phyloP scores from a whole-genome alignment of 2,329 filamentous ascomycete genomes.

The Penicillium freii region DNA sequence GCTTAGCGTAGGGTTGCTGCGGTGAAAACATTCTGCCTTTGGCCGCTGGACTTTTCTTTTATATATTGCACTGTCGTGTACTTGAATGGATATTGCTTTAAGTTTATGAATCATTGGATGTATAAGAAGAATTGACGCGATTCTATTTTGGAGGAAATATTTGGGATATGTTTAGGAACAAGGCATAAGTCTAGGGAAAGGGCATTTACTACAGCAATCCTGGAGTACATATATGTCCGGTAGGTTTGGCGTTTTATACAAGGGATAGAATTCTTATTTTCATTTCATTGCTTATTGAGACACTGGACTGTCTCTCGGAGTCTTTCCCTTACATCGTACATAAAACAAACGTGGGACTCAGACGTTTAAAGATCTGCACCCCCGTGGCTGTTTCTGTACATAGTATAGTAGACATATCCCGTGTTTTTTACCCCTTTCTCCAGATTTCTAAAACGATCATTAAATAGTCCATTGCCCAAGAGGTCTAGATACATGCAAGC shows the following conservation, averaged over 20 bases:
- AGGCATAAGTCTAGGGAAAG: background rate
- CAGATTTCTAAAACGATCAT: background rate
- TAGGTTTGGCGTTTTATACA: background rate
- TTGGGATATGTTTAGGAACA: too few species aligned
- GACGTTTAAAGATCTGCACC: background rate
- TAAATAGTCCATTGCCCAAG: background rate
- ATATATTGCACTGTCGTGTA: background rate
- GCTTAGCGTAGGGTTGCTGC: constrained; percentile 30
- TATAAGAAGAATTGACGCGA: background rate
- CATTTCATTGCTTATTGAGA: background rate
- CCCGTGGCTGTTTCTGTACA: background rate
- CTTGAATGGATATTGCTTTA: background rate
- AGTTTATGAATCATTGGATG: too few species aligned
- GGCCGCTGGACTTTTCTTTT: background rate
- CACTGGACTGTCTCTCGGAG: background rate
- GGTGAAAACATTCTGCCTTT: constrained; percentile 14
- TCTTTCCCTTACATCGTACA: background rate
- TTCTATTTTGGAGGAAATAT: background rate
- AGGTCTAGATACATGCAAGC: constrained; percentile 5
- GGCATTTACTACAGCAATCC: background rate
- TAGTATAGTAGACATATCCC: background rate
- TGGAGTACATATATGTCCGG: background rate
- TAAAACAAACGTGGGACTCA: constrained; percentile 1
- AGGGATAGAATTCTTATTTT: background rate
- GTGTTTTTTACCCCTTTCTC: background rate